Base-by-base conservation (phyloP, 1,139 yeast species). In the Debaryomyces sp. region DNA sequence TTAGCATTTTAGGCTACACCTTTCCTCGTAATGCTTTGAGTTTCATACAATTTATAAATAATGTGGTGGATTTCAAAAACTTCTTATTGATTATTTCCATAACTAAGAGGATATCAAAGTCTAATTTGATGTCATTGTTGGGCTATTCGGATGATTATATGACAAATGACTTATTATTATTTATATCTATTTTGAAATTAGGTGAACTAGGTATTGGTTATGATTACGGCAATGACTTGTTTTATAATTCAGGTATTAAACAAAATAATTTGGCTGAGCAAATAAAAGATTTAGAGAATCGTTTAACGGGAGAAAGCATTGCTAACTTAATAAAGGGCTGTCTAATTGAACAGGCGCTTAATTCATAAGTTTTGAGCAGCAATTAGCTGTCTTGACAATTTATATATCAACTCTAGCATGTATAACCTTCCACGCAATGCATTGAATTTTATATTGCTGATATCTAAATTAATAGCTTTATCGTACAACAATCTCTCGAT, bases 151-250 rank as follows among this genome's bases (percentile, higher is more conserved):
- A 52, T 17, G 54, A 54, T 8, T 33, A 42, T 2, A 48, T 61
- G 1, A 57, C 61, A n/a, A 54, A 63, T 32, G 53, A 55, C 9
- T 54, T 70, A 17, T 47, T 70, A 22, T 50, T 54, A 12, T 47
- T 68, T 23, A 56, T 69, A 6, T 54, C 68, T 0, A 62, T 63
- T 4, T 55, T 72, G 39, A 59, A 62, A 5, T 57, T 71, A 43
- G 73, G 72, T 5, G 63, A 64, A 41, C 40, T 52, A 10, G 71
- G 72, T 2, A 55, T 71, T 7, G 66, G 66, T 6, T 72, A 67
- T 50, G 55, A 61, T 43, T 58, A 56, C 8, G 53, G 55, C 3
- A 54, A 54, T 3, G 68, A 66, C 35, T 48, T 51, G 4, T 71
- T 69, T 51, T 58, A 53, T 47, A 67, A 66, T 44, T 48, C 56